Percentiles rank a stretch among this genome's conserved stretches.
Evolutionary conservation across 176 grass and related monocot species (phyloP).

Genomic region (Carex pumila): DNA sequence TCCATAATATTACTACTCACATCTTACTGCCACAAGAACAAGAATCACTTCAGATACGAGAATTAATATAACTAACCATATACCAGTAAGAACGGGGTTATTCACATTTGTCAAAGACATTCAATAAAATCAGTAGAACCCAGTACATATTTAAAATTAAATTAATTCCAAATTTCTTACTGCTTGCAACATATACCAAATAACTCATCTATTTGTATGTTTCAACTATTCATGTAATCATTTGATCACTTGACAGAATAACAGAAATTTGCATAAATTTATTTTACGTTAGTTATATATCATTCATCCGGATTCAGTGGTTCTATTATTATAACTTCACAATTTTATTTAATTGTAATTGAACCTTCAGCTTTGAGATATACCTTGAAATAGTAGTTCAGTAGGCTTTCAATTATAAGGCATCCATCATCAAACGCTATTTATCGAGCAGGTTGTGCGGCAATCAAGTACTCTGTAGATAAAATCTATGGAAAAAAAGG

Average conservation of each 20-base stretch:
- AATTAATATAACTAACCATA: too few relatives aligned
- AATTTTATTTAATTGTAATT: not conserved
- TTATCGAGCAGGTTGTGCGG: not conserved
- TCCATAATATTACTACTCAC: too few relatives aligned
- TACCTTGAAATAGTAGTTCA: not conserved
- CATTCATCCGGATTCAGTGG: not conserved
- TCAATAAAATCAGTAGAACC: too few relatives aligned
- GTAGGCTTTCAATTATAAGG: not conserved
- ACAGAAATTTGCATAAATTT: not conserved
- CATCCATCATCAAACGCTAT: not conserved
- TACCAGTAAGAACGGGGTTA: too few relatives aligned
- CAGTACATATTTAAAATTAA: not conserved
- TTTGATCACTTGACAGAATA: not conserved
- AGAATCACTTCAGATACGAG: too few relatives aligned
- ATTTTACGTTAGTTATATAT: not conserved
- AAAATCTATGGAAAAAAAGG: not conserved
- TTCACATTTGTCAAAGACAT: too few relatives aligned
- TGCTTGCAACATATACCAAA: not conserved
- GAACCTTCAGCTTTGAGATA: not conserved
- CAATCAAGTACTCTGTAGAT: not conserved
- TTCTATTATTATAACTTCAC: not conserved
- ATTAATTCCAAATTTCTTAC: not conserved
- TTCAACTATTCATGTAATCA: not conserved
- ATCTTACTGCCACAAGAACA: too few relatives aligned
- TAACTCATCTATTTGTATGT: not conserved